Evolutionary conservation across 2,329 filamentous ascomycete species (phyloP).

Genomic region (Cladosporium oxysporum): DNA sequence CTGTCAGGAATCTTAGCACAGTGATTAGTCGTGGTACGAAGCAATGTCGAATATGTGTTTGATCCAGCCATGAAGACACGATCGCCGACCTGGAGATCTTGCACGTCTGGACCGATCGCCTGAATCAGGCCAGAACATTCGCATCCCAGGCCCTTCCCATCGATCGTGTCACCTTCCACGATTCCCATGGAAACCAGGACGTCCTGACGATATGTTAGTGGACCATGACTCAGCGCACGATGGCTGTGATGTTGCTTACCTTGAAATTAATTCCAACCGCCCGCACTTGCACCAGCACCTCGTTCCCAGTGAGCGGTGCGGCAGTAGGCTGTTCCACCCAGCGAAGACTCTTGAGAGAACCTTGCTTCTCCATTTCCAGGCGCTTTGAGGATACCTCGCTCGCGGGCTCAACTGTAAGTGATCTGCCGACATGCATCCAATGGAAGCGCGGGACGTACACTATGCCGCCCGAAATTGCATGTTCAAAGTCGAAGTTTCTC

Average conservation of each 20-base stretch:
- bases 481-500: too few species aligned
- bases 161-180: background rate
- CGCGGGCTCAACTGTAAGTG: too few species aligned
- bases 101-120: background rate
- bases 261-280: background rate
- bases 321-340: too few species aligned
- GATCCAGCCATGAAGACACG: background rate
- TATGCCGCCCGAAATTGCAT: too few species aligned
- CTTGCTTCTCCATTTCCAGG: background rate
- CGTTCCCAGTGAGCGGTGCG: slow-evolving; percentile 6
- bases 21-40: background rate
- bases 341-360: too few species aligned
- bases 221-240: too few species aligned
- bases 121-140: background rate
- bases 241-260: too few species aligned
- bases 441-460: too few species aligned
- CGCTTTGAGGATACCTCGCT: too few species aligned
- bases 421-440: too few species aligned
- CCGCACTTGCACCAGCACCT: background rate
- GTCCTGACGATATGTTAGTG: slow-evolving; percentile 24
- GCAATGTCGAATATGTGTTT: background rate
- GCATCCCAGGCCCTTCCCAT: background rate
- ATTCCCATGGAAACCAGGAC: slow-evolving; percentile 26
- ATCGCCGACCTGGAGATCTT: background rate
- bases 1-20: slow-evolving; percentile 31